Percentiles rank a stretch among this genome's conserved stretches.
Conservation (phyloP, 164 flowering plant genomes). For the Euptelea pleiosperma region DNA sequence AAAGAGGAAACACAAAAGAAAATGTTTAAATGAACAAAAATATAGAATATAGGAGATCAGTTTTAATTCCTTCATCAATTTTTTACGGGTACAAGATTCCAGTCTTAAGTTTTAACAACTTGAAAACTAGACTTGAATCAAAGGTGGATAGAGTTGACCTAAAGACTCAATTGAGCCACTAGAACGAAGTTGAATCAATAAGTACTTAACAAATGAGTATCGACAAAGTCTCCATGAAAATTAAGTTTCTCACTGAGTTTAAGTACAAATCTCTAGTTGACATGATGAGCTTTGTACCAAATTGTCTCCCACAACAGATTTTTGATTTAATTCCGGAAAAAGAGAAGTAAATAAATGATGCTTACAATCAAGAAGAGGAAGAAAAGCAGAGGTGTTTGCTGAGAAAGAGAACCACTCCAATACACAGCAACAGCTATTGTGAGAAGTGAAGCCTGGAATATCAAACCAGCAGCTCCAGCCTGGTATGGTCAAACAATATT, state of each 20-base stretch:
- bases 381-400: conserved; percentile 63
- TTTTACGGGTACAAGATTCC: too few relatives aligned
- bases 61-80: too few relatives aligned
- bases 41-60: too few relatives aligned
- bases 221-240: too few relatives aligned
- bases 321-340: not conserved
- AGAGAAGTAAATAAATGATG: conserved; percentile 2
- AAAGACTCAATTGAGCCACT: too few relatives aligned
- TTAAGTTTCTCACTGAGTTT: not conserved
- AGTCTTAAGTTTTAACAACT: too few relatives aligned
- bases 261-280: not conserved
- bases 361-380: conserved; percentile 87
- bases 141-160: too few relatives aligned
- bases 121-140: too few relatives aligned
- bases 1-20: not conserved
- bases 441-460: conserved; percentile 88
- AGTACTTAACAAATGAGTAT: too few relatives aligned
- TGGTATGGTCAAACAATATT: conserved; percentile 24
- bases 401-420: conserved; percentile 79
- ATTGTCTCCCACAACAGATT: not conserved
- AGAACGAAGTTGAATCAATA: too few relatives aligned
- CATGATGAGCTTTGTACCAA: not conserved
- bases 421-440: conserved; percentile 84
- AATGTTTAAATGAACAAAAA: too few relatives aligned
- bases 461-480: conserved; percentile 95